Evolutionary conservation across 1,139 yeast species (phyloP), one percentile per base, ranked within the genome.

Genomic region (Tardiomyces depauwii): DNA sequence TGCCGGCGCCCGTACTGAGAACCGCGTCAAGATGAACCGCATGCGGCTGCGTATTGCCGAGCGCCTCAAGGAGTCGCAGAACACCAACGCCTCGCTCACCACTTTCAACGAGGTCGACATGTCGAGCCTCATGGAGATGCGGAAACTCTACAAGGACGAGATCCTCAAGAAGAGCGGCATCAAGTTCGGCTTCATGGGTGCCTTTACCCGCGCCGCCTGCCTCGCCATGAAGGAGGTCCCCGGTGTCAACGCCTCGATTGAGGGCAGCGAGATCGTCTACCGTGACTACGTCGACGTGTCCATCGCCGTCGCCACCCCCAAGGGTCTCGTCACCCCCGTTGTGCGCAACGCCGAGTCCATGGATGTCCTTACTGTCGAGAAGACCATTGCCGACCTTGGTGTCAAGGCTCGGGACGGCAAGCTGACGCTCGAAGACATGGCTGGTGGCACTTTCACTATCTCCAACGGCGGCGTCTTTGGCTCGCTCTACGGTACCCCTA

Each of bases 391-490:
- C 49, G 70, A 72, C 57, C 76, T 91, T 63, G 94, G 97, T 70
- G 74, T 74, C 66, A 91, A 88, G 73, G 98, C 98, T 54, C 86
- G 98, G 70, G 97, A 91, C 65, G 93, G 93, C 63, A 89, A 91
- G 73, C 78, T 91, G 64, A 85, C 97, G 49, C 73, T 91, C 57
- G 99, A 91, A 74, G 99, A 91, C 69, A 91, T 93, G 98, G 80
- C 96, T 52, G 98, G 99, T 67, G 99, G 99, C 68, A 89, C 97
- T 52, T 89, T 91, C 75, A 91, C 99, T 63, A 91, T 91, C 62
- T 91, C 98, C 50, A 91, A 91, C 73, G 99, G 99, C 67, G 99
- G 99, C 68, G 96, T 91, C 51, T 91, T 91, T 61, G 99, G 99
- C 53, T 91, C 98, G 33, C 75, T 91, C 58, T 87, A 85, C 70